These are phyloP conservation scores for Linderina pennispora DNA, from an alignment of 192 early-diverging fungal species.

Conservation along the genomic window DNA sequence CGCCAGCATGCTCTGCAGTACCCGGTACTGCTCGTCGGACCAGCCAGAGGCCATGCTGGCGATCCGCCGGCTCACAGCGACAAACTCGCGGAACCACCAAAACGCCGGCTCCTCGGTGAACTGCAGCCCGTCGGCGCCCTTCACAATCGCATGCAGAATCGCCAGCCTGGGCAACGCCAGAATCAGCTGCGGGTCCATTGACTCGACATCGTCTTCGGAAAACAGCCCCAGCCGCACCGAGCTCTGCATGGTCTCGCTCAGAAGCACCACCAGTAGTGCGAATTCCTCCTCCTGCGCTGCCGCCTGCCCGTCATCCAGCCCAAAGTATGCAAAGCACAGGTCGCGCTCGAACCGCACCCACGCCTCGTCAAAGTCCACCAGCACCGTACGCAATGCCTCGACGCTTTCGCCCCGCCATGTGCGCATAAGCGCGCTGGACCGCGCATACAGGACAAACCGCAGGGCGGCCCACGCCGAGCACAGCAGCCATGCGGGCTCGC, in stretches of 20 bases:
- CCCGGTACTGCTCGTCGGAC: constrained; percentile 8
- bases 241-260: constrained; percentile 56
- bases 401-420: constrained; percentile 18
- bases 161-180: constrained; percentile 55
- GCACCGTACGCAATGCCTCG: constrained; percentile 47
- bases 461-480: constrained; percentile 52
- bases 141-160: constrained; percentile 50
- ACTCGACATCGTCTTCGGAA: constrained; percentile 40
- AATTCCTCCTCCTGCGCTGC: constrained; percentile 39
- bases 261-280: constrained; percentile 49
- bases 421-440: constrained; percentile 14
- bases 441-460: constrained; percentile 46
- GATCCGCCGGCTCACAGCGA: constrained; percentile 18
- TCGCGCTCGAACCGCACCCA: constrained; percentile 66
- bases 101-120: constrained; percentile 49
- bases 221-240: constrained; percentile 25
- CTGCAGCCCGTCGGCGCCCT: constrained; percentile 49
- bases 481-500: constrained; percentile 48
- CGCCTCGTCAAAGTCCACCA: constrained; percentile 57
- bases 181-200: constrained; percentile 55
- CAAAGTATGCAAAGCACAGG: constrained; percentile 67
- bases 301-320: constrained; percentile 44
- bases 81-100: constrained; percentile 57
- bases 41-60: constrained; percentile 1
- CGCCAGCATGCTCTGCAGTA: constrained; percentile 30